phyloP scores from a whole-genome alignment of 495 filamentous ascomycete genomes.

The Xylaria telfairii region DNA sequence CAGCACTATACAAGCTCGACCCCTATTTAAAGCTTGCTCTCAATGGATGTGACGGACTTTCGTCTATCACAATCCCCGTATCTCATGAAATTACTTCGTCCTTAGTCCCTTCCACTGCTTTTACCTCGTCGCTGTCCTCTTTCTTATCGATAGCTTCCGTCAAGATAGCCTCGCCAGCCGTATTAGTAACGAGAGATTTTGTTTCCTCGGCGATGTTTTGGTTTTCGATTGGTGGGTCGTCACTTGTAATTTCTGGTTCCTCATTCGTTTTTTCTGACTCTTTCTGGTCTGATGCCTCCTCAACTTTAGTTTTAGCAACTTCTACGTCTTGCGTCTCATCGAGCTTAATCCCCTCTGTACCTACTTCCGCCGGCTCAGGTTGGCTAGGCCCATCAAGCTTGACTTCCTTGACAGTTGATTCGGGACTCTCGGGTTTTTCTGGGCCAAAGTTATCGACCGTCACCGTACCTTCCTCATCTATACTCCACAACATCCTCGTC shows the following conservation, averaged over 20 bases:
- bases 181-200: conserved; percentile 59
- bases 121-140: conserved; percentile 39
- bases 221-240: conserved; percentile 15
- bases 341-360: conserved; percentile 21
- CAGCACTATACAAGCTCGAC: neutral
- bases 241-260: conserved; percentile 13
- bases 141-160: conserved; percentile 47
- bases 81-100: conserved; percentile 36
- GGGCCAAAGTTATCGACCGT: conserved; percentile 41
- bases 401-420: neutral
- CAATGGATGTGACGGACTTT: neutral
- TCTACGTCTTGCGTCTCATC: conserved; percentile 29
- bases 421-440: conserved; percentile 20
- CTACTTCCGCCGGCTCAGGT: conserved; percentile 25
- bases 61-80: conserved; percentile 6
- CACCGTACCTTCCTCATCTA: conserved; percentile 58
- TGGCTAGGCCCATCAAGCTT: conserved; percentile 38
- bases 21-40: neutral
- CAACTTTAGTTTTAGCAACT: conserved; percentile 25
- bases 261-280: conserved; percentile 11
- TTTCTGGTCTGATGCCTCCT: conserved; percentile 5
- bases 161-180: conserved; percentile 60
- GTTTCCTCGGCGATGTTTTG: conserved; percentile 32
- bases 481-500: conserved; percentile 53
- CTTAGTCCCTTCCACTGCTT: conserved; percentile 40